Conservation (phyloP, 805 yeast species). For the Candida stauntonica region DNA sequence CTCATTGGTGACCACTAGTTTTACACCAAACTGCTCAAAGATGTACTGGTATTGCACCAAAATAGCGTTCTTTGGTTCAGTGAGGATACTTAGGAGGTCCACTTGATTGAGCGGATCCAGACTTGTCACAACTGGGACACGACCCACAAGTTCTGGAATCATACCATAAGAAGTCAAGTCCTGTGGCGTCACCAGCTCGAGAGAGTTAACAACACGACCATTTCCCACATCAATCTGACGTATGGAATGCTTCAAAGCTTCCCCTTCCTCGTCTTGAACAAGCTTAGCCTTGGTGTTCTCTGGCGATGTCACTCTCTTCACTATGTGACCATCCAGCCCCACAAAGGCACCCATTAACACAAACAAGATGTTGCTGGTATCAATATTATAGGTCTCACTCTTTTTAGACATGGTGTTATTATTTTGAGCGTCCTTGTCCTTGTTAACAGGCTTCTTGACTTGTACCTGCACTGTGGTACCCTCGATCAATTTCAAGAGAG, state of each 20-base stretch:
- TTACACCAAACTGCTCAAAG: slow-evolving; percentile 49
- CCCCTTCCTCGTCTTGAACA: slow-evolving; percentile 14
- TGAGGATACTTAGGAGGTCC: slow-evolving; percentile 45
- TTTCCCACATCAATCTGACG: slow-evolving; percentile 34
- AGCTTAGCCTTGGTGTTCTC: slow-evolving; percentile 16
- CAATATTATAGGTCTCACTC: slow-evolving; percentile 43
- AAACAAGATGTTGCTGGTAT: slow-evolving; percentile 52
- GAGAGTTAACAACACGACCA: slow-evolving; percentile 37
- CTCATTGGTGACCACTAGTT: slow-evolving; percentile 42
- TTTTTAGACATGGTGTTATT: slow-evolving; percentile 31
- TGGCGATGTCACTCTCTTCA: slow-evolving; percentile 32
- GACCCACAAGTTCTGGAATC: slow-evolving; percentile 57
- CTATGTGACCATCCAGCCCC: slow-evolving; percentile 48
- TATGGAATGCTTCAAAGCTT: slow-evolving; percentile 21
- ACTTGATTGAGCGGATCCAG: slow-evolving; percentile 40
- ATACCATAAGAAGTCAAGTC: slow-evolving; percentile 50
- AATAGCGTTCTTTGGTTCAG: slow-evolving; percentile 53
- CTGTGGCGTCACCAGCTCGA: slow-evolving; percentile 43
- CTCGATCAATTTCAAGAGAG: slow-evolving; percentile 51
- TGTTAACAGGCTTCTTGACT: slow-evolving; percentile 39
- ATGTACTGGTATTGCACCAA: slow-evolving; percentile 49
- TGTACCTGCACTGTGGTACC: slow-evolving; percentile 49
- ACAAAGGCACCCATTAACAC: slow-evolving; percentile 61
- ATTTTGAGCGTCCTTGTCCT: slow-evolving; percentile 26
- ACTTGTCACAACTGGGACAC: slow-evolving; percentile 52